Evolutionary conservation across 805 yeast species (phyloP).

Genomic region (Danielozyma ontarioensis): DNA sequence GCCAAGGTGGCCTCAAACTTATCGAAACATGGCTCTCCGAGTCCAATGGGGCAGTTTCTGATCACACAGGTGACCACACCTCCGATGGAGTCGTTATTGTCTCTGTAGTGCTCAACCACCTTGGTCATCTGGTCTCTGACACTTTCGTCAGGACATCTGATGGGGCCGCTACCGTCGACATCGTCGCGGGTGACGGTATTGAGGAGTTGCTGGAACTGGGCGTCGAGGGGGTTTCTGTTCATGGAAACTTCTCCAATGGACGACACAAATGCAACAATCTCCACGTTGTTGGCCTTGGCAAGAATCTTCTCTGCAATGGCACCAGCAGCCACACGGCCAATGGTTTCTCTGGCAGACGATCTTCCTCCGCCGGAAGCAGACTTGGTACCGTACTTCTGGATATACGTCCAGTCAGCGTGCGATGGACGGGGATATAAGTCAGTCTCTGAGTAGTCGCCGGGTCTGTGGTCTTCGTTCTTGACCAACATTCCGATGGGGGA

Average conservation of each 20-base stretch:
- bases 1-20: conserved; percentile 93
- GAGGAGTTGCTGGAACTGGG: conserved; percentile 61
- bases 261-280: conserved; percentile 95
- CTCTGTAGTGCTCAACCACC: conserved; percentile 82
- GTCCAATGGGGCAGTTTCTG: conserved; percentile 89
- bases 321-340: conserved; percentile 98
- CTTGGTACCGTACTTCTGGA: conserved; percentile 85
- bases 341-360: conserved; percentile 95
- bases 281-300: conserved; percentile 70
- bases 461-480: conserved; percentile 92
- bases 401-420: conserved; percentile 94
- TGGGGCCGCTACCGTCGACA: conserved; percentile 84
- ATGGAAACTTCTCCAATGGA: conserved; percentile 80
- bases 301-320: conserved; percentile 95
- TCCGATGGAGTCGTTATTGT: conserved; percentile 87
- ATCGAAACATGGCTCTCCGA: conserved; percentile 97
- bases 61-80: conserved; percentile 97
- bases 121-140: conserved; percentile 77
- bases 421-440: conserved; percentile 96
- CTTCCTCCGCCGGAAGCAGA: conserved; percentile 98
- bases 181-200: conserved; percentile 79
- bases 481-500: conserved; percentile 95
- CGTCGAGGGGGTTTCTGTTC: conserved; percentile 64
- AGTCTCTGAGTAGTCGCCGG: conserved; percentile 92
- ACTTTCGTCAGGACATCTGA: conserved; percentile 83